Evolutionary conservation across 2,329 filamentous ascomycete species (phyloP), one percentile per base, ranked within the genome.

Genomic region (Sarocladiaceae sp.): DNA sequence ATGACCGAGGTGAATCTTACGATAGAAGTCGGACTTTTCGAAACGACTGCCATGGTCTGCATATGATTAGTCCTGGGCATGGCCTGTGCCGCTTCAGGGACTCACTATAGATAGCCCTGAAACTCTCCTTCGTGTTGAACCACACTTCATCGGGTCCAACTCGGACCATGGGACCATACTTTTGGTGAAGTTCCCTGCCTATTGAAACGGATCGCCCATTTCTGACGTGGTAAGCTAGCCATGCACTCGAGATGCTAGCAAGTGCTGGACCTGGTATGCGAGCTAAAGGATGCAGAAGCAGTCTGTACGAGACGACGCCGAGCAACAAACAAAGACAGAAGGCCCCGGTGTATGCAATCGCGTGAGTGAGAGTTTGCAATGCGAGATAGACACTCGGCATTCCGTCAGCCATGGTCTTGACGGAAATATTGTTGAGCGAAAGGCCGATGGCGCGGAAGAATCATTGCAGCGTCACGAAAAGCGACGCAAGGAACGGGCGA

Each of bases 101-200:
- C 70, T 17, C 55, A 77, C 76, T 64, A 60, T 80, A 80, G 7
- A 79, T 76, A 1, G 64, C 57, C 52, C 70, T 69, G 54, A 74
- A 78, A 0, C 72, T 77, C 46, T 77, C 74, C 20, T 61, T 66
- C 2, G 70, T 75, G 53, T 74, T 64, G 25, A 80, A 74, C 73
- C 77, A 80, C 5, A 82, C 68, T 58, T 81, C 78, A 29, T 78
- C 71, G 0, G 79, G 78, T 0, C 75, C 75, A 7, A 82, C 71
- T 0, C 79, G 69, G n/a, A 82, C 79, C 2, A 71, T 64, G 0
- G 74, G 69, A 0, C 79, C 79, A 54, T 80, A 80, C 11, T 53
- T 60, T 0, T 57, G 54, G 52, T 80, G 78, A n/a, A 81, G 55
- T 0, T 62, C 66, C 58, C 65, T 69, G 1, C 71, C 74, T 3